These are phyloP conservation scores for Silene uniflora DNA, from an alignment of 148 eudicot species.

Conservation along the genomic window DNA sequence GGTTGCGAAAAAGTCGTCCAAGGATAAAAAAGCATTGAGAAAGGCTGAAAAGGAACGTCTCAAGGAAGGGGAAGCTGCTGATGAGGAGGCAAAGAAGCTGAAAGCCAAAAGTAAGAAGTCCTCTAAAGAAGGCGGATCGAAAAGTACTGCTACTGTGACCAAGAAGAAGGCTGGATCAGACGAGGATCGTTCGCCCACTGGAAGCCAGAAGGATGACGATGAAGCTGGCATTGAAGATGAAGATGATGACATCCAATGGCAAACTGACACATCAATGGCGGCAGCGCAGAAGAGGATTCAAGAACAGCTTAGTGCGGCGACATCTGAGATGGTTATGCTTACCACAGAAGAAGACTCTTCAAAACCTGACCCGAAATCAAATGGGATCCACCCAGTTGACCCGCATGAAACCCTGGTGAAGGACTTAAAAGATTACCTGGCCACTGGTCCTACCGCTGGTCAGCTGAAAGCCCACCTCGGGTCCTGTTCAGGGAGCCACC, in stretches of 20 bases:
- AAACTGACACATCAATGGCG: conserved; percentile 63
- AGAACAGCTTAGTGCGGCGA: conserved; percentile 65
- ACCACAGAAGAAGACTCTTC: conserved; percentile 47
- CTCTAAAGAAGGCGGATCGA: conserved; percentile 42
- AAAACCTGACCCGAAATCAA: conserved; percentile 6
- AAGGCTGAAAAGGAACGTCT: conserved; percentile 74
- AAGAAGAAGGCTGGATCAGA: conserved; percentile 67
- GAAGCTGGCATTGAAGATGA: conserved; percentile 33
- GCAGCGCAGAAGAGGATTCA: conserved; percentile 63
- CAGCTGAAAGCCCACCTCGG: conserved; percentile 47
- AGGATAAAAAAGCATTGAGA: conserved; percentile 76
- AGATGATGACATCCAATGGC: conserved; percentile 63
- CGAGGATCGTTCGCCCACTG: conserved; percentile 61
- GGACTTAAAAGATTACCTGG: conserved; percentile 42
- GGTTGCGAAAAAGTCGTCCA: conserved; percentile 49
- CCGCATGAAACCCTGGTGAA: conserved; percentile 35
- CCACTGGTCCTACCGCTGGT: conserved; percentile 39
- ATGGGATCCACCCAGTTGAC: conserved; percentile 16
- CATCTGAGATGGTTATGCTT: conserved; percentile 84
- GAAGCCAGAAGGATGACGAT: conserved; percentile 46
- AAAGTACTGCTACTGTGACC: conserved; percentile 27
- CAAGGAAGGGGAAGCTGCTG: conserved; percentile 77
- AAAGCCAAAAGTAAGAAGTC: conserved; percentile 44
- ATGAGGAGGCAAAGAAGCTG: conserved; percentile 58
- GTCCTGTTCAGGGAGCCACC: conserved; percentile 39